phyloP scores from a whole-genome alignment of 345 rosid species.

The Chamaenerion angustifolium region DNA sequence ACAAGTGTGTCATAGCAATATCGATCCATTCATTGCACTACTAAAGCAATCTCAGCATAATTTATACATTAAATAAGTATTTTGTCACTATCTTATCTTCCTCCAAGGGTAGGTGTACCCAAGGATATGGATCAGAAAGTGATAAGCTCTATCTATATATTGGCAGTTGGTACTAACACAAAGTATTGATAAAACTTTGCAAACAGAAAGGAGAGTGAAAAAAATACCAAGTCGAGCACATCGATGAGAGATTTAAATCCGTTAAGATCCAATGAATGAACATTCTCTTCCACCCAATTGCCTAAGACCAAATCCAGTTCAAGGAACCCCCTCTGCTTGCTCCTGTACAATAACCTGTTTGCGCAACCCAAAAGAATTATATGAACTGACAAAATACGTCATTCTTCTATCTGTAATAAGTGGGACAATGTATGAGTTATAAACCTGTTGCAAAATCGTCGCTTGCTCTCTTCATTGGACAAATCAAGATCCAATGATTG shows the following conservation, averaged over 20 bases:
- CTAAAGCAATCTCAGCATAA: no score
- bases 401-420: neutral
- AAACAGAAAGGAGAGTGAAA: neutral
- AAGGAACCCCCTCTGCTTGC: slow-evolving; percentile 86
- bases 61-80: no score
- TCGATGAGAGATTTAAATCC: slow-evolving; percentile 55
- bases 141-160: no score
- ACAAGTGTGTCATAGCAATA: no score
- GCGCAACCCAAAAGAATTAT: neutral
- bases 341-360: slow-evolving; percentile 69
- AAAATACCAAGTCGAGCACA: slow-evolving; percentile 72
- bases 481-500: slow-evolving; percentile 39
- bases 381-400: neutral
- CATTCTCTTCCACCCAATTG: slow-evolving; percentile 77
- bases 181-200: no score
- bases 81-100: no score
- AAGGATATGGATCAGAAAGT: no score
- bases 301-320: slow-evolving; percentile 91
- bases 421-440: neutral
- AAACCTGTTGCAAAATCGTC: slow-evolving; percentile 67
- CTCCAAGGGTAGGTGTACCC: no score
- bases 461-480: slow-evolving; percentile 57
- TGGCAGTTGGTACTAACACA: no score
- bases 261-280: slow-evolving; percentile 57
- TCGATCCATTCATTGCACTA: no score